Percentiles rank a stretch among this genome's conserved stretches.
Evolutionary conservation across 441 rosid species (phyloP).

Genomic region (Theobroma grandiflorum): DNA sequence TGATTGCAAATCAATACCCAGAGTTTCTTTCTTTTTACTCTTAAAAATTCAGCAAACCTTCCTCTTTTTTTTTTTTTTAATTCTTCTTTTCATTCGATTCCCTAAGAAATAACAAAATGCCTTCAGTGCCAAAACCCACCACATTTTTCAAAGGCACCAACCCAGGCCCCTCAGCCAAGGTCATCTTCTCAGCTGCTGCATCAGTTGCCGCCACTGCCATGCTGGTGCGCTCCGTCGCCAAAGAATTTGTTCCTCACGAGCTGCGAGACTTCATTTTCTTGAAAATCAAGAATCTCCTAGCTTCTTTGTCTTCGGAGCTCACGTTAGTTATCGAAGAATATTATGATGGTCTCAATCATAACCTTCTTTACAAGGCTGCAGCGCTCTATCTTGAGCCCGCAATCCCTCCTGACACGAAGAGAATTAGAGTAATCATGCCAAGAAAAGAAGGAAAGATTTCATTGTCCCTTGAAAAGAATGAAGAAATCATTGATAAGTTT

Average conservation of each 20-base stretch:
- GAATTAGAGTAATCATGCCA: constrained; percentile 35
- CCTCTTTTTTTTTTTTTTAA: too few species aligned
- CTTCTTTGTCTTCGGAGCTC: constrained; percentile 38
- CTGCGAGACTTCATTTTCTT: constrained; percentile 33
- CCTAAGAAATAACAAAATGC: neutral
- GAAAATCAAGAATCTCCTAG: constrained; percentile 32
- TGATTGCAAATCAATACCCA: neutral
- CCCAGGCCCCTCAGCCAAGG: constrained; percentile 23
- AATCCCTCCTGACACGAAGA: constrained; percentile 36
- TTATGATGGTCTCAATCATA: constrained; percentile 42
- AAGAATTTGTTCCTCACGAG: constrained; percentile 42
- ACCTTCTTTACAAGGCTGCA: constrained; percentile 46
- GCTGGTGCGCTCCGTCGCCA: constrained; percentile 44
- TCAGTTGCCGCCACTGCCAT: constrained; percentile 44
- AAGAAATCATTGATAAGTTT: constrained; percentile 43
- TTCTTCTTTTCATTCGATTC: neutral
- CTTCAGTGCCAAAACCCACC: neutral
- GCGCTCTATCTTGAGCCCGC: constrained; percentile 38
- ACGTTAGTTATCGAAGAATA: constrained; percentile 50
- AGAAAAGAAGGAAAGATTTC: constrained; percentile 32
- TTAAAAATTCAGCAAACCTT: neutral
- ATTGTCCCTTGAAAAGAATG: constrained; percentile 33
- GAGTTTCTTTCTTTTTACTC: neutral
- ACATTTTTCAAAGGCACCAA: neutral
- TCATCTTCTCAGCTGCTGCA: constrained; percentile 44